Base-by-base conservation (phyloP, 257 asterid genomes). In the Gentiana straminea region DNA sequence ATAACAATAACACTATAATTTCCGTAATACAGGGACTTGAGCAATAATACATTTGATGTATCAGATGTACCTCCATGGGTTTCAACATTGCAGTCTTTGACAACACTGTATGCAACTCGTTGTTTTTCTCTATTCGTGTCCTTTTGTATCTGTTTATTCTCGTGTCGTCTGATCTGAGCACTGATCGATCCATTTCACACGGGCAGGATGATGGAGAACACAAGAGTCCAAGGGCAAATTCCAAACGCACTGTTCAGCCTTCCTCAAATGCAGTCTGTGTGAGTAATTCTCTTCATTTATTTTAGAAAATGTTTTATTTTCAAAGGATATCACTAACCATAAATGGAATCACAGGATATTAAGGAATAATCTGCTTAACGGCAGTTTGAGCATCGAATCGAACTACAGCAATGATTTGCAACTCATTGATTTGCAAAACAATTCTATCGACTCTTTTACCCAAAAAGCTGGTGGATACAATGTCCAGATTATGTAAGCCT, bases 21-120 rank as follows among this genome's bases (percentile, higher is more conserved):
- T 39, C 36, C 58, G 24, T 24, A 24, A 24, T 43, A 45, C 54
- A 33, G 9, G 37, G 15, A 55, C 15, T 12, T 66, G 73, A 71
- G 77, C 64, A 66, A 71, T 62, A 71, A 71, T 63, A 57, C 69
- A 52, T 71, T 71, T 55, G 55, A 33, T 57, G 52, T 64, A 48
- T 60, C 69, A 48, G 60, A 48, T 57, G 49, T 71, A 55, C 77
- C 73, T 5, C 33, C 45, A 43, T 71, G 73, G 73, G 3, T 66
- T 55, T 58, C 66, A 32, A 24, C 51, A n/a, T 58, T 71, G 24
- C 51, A 32, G 58, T 71, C 77, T n/a, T 66, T 71, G 72, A 62
- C 69, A 34, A 71, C 77, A 52, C 35, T 71, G 77, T 71, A 71
- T 4, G n/a, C 39, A 13, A 33, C 72, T 35, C 52, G 8, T 55